Base-by-base conservation (phyloP, 163 green algal species). In the Scenedesmus sp. region DNA sequence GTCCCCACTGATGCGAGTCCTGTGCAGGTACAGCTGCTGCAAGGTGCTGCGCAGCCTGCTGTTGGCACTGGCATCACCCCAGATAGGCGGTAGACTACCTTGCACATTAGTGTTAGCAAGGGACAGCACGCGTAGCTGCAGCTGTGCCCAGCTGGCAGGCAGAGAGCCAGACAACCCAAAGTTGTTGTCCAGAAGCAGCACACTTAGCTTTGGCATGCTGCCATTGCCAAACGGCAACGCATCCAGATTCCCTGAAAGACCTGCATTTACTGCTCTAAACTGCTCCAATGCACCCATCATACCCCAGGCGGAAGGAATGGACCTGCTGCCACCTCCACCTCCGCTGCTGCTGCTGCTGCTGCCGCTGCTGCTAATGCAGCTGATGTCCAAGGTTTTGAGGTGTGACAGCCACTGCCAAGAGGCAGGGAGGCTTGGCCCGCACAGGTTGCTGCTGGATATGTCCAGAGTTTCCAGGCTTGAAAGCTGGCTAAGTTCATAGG, bases 381-480 rank as follows among this genome's bases (percentile, higher is more conserved):
- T 90, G 67, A 90, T 90, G 86, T 90, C 67, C 16, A 90, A 59
- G 2, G 10, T 12, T n/a, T 66, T 77, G 2, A 90, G 67, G 7
- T 70, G 56, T 2, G 20, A 4, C 4, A 90, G 86, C 12, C 20
- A 16, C 18, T 9, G 13, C 86, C 86, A 90, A 20, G 12, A 34
- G 6, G 54, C 70, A 9, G 86, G 86, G 2, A 90, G 66, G 1
- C 4, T 6, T 15, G 66, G 67, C 1, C 67, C 66, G 16, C 70
- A 59, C 52, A 90, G 46, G 20, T 70, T 84, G 46, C 52, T 90
- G 86, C 54, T 23, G 6, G 66, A 56, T 9, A 90, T 56, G 66
- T 90, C 67, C 5, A 90, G 86, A 4, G 84, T 9, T 13, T 90
- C 66, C 7, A 90, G 67, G 67, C 67, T 73, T 8, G 18, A 3